Evolutionary conservation across 2,329 filamentous ascomycete genomes (phyloP).

Genomic region (Clarireedia paspali): DNA sequence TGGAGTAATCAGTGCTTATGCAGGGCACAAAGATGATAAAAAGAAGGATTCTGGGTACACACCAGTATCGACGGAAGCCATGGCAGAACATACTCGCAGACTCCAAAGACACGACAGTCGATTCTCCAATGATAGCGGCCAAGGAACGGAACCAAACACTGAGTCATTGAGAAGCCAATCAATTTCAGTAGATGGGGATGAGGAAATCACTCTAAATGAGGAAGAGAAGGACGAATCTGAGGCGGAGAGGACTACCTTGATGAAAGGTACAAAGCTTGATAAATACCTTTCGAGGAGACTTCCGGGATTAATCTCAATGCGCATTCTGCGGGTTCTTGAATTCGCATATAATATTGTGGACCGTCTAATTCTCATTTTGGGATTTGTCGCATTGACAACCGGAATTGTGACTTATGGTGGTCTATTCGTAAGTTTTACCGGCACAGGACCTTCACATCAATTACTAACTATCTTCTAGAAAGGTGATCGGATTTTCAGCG

Average conservation of each 20-base stretch:
- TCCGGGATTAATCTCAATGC: conserved; percentile 46
- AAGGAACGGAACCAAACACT: conserved; percentile 64
- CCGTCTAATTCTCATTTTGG: conserved; percentile 68
- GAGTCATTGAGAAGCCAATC: conserved; percentile 60
- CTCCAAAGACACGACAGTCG: conserved; percentile 38
- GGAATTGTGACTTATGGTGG: conserved; percentile 73
- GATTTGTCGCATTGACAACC: conserved; percentile 63
- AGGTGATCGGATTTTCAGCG: conserved; percentile 61
- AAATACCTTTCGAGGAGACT: conserved; percentile 46
- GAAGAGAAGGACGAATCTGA: conserved; percentile 42
- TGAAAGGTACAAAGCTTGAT: conserved; percentile 39
- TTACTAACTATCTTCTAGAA: conserved; percentile 40
- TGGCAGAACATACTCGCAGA: conserved; percentile 43
- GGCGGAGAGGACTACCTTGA: conserved; percentile 29
- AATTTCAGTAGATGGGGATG: conserved; percentile 44
- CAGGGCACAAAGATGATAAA: conserved; percentile 22
- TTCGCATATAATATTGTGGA: conserved; percentile 63
- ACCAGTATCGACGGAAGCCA: conserved; percentile 49
- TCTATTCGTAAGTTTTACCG: conserved; percentile 62
- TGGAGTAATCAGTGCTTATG: conserved; percentile 23
- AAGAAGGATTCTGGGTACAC: conserved; percentile 52
- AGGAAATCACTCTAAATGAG: conserved; percentile 18
- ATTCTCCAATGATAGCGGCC: conserved; percentile 61
- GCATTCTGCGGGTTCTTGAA: conserved; percentile 49
- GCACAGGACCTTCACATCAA: not conserved